Conservation (phyloP, 169 alveolate genomes). For the Cyclospora cayetanensis region DNA sequence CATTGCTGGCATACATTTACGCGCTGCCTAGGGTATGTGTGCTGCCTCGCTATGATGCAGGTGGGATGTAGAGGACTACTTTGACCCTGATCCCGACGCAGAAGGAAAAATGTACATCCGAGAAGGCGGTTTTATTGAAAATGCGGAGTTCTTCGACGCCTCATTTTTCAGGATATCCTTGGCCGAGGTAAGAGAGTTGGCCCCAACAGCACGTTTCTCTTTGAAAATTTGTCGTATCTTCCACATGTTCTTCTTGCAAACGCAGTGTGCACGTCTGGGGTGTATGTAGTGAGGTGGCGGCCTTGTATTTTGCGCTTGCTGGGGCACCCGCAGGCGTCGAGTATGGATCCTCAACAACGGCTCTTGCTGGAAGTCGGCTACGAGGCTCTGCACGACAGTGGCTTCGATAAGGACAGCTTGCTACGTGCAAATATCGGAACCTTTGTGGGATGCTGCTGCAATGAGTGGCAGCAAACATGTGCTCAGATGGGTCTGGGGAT, state of each 20-base stretch:
- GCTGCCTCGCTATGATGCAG: constrained; percentile 61
- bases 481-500: constrained; percentile 61
- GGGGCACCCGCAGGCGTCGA: constrained; percentile 73
- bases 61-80: constrained; percentile 85
- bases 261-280: background rate
- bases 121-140: constrained; percentile 84
- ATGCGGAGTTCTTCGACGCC: constrained; percentile 82
- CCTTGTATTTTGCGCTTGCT: background rate
- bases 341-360: constrained; percentile 88
- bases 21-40: constrained; percentile 36
- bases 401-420: constrained; percentile 71
- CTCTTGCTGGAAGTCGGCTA: constrained; percentile 79
- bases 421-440: constrained; percentile 77
- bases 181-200: constrained; percentile 66
- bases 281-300: background rate
- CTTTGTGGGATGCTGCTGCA: constrained; percentile 83
- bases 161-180: constrained; percentile 77
- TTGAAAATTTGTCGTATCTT: too few species aligned
- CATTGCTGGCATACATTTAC: background rate
- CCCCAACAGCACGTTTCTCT: background rate
- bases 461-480: constrained; percentile 81
- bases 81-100: constrained; percentile 79
- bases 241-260: too few species aligned
- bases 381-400: constrained; percentile 80
- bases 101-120: constrained; percentile 83